phyloP scores from a whole-genome alignment of 768 basidiomycete genomes.

The Xerocomus potaroensis region DNA sequence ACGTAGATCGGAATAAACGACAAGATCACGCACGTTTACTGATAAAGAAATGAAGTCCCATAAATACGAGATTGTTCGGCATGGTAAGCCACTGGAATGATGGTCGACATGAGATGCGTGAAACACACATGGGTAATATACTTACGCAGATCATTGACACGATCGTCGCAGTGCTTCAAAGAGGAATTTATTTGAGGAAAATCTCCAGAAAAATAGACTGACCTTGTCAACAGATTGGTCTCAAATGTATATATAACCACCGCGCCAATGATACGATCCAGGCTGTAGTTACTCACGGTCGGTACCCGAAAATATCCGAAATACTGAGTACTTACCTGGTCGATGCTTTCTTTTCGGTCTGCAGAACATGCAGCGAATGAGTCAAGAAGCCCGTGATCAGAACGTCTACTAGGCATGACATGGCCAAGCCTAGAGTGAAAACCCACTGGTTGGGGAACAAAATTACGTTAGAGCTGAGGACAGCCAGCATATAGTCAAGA shows the following conservation, averaged over 20 bases:
- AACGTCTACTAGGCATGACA: constrained; percentile 48
- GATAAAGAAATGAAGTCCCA: constrained; percentile 52
- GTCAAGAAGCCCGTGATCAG: constrained; percentile 45
- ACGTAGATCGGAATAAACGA: background rate
- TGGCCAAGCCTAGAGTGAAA: constrained; percentile 47
- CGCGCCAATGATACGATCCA: constrained; percentile 45
- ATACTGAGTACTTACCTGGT: constrained; percentile 28
- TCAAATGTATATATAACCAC: constrained; percentile 52
- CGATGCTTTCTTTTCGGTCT: constrained; percentile 36
- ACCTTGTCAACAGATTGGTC: constrained; percentile 49
- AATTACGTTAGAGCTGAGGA: background rate
- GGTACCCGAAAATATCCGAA: too few relatives aligned
- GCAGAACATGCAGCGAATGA: constrained; percentile 38
- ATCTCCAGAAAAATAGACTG: background rate
- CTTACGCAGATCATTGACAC: constrained; percentile 42
- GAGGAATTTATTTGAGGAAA: background rate
- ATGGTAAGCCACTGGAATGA: constrained; percentile 41
- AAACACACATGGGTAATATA: background rate
- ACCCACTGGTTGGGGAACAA: constrained; percentile 35
- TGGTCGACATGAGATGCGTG: background rate
- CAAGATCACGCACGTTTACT: constrained; percentile 38
- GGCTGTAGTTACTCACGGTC: constrained; percentile 20
- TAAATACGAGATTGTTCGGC: constrained; percentile 46
- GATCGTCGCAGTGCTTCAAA: constrained; percentile 36
- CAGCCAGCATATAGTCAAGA: background rate